A percentile compares a stretch with the other conserved stretches of the same genome.
Conservation (phyloP, 1,284 basidiomycete genomes). For the Inonotus hispidus region DNA sequence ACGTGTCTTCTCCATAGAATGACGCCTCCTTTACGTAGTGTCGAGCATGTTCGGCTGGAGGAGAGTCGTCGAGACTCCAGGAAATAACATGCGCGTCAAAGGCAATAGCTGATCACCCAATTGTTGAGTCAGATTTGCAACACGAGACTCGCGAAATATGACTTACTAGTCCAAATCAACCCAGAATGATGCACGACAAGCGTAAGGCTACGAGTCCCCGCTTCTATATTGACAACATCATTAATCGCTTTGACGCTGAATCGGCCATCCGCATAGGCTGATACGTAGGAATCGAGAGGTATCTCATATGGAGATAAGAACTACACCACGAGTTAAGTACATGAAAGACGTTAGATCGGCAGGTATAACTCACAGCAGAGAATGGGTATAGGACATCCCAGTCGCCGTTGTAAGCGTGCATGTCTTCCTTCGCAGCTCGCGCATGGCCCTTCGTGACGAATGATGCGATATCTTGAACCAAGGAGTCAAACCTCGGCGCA, state of each 20-base stretch:
- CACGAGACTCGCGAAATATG: not conserved
- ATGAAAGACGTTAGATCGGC: not conserved
- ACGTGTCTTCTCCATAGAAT: slow-evolving; percentile 70
- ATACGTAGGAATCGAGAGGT: slow-evolving; percentile 52
- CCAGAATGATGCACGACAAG: slow-evolving; percentile 78
- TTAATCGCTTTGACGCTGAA: slow-evolving; percentile 63
- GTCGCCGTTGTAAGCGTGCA: slow-evolving; percentile 68
- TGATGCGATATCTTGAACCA: slow-evolving; percentile 59
- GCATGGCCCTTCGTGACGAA: slow-evolving; percentile 48
- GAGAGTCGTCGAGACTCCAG: slow-evolving; percentile 79
- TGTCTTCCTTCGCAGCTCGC: slow-evolving; percentile 34
- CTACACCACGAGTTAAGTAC: slow-evolving; percentile 32
- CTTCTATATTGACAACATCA: slow-evolving; percentile 48
- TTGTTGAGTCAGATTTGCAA: not conserved
- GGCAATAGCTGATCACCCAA: slow-evolving; percentile 56
- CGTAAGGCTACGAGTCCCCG: slow-evolving; percentile 68
- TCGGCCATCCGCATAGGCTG: slow-evolving; percentile 42
- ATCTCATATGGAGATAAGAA: slow-evolving; percentile 79
- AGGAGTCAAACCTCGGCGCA: slow-evolving; percentile 64
- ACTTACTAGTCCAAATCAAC: slow-evolving; percentile 78
- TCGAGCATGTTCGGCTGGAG: slow-evolving; percentile 66
- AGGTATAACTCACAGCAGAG: slow-evolving; percentile 49
- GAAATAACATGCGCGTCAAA: slow-evolving; percentile 88
- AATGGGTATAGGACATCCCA: slow-evolving; percentile 91
- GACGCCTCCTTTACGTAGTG: slow-evolving; percentile 92